phyloP scores from a whole-genome alignment of 768 basidiomycete genomes.

The Xerocomellus amylosporus region DNA sequence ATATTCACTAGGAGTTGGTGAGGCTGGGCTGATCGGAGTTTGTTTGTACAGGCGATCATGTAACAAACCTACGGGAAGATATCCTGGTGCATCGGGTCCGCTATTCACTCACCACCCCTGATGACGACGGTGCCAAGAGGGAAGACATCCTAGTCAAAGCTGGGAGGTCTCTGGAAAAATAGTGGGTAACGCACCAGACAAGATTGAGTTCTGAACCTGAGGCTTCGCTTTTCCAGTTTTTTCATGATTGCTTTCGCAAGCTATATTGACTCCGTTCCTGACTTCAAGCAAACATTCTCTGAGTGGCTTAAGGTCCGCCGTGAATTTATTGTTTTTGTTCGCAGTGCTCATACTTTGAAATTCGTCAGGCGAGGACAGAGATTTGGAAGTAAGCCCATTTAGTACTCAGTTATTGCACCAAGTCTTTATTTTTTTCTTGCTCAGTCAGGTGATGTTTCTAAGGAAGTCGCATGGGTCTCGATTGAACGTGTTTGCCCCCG shows the following conservation, averaged over 20 bases:
- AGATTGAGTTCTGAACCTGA: neutral
- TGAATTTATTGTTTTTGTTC: neutral
- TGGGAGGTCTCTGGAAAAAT: conserved; percentile 80
- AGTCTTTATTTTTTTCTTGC: neutral
- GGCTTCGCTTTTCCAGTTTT: conserved; percentile 54
- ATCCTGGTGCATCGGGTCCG: conserved; percentile 79
- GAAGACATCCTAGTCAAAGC: conserved; percentile 63
- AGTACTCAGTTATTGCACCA: neutral
- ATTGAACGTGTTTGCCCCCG: conserved; percentile 87
- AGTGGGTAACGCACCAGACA: conserved; percentile 49
- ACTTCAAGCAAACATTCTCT: conserved; percentile 69
- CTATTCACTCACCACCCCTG: conserved; percentile 79
- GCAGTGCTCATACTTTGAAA: neutral
- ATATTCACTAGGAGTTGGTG: neutral
- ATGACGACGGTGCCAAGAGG: conserved; percentile 52
- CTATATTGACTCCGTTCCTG: conserved; percentile 69
- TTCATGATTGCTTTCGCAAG: conserved; percentile 93
- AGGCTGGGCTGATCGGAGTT: conserved; percentile 6
- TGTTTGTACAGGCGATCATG: conserved; percentile 70
- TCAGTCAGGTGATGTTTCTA: conserved; percentile 82
- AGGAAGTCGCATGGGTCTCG: conserved; percentile 78
- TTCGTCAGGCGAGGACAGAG: conserved; percentile 68
- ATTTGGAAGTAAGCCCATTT: conserved; percentile 77
- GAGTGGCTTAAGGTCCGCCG: conserved; percentile 76
- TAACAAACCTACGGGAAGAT: conserved; percentile 87